Conservation (phyloP, 1,284 basidiomycete species). For the Sparassis latifolia region DNA sequence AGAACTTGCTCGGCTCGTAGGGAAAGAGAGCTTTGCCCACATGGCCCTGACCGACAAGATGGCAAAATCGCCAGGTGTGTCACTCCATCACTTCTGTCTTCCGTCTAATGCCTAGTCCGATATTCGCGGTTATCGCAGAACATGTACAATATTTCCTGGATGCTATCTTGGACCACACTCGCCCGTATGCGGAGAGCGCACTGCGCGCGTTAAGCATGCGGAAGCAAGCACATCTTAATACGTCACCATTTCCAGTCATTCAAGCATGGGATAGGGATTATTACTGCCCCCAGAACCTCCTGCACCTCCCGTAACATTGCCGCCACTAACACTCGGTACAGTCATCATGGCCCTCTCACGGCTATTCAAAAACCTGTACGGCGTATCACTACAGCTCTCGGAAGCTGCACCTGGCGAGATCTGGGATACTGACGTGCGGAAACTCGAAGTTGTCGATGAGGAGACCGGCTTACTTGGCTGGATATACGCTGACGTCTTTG, state of each 20-base stretch:
- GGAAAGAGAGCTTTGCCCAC: constrained; percentile 76
- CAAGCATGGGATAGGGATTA: constrained; percentile 93
- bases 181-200: constrained; percentile 68
- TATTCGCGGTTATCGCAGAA: constrained; percentile 34
- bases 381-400: constrained; percentile 73
- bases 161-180: constrained; percentile 71
- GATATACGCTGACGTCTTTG: constrained; percentile 93
- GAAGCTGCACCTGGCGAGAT: constrained; percentile 71
- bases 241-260: constrained; percentile 54
- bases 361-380: constrained; percentile 83
- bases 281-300: constrained; percentile 77
- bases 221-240: constrained; percentile 65
- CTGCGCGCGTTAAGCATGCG: constrained; percentile 63
- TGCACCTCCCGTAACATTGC: constrained; percentile 62
- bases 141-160: constrained; percentile 83
- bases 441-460: constrained; percentile 91
- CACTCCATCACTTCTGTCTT: background rate
- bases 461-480: constrained; percentile 82
- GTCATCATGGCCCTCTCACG: constrained; percentile 84
- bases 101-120: background rate
- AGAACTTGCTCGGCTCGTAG: constrained; percentile 76
- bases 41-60: constrained; percentile 90
- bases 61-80: constrained; percentile 80
- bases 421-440: constrained; percentile 87
- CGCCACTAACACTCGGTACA: constrained; percentile 74